A percentile compares a stretch with the other conserved stretches of the same genome.
phyloP scores from a whole-genome alignment of 345 rosid genomes.

The Eucalyptus regnans region DNA sequence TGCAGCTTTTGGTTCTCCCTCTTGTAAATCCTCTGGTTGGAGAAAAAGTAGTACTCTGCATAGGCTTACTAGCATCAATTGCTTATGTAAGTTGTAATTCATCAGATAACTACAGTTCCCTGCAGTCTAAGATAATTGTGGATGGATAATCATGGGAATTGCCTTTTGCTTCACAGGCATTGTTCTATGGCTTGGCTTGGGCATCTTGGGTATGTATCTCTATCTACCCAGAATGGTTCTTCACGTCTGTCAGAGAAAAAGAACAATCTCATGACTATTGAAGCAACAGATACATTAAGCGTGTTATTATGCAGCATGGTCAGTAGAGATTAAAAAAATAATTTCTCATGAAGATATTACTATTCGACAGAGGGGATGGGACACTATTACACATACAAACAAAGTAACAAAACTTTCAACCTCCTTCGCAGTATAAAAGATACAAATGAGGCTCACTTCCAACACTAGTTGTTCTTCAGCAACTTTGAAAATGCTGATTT shows the following conservation, averaged over 20 bases:
- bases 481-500: background rate
- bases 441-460: background rate
- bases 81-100: slow-evolving; percentile 30
- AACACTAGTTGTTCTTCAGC: background rate
- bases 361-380: background rate
- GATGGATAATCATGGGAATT: background rate
- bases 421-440: background rate
- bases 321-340: background rate
- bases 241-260: background rate
- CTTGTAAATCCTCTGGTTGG: slow-evolving; percentile 32
- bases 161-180: slow-evolving; percentile 17
- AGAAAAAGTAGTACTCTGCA: slow-evolving; percentile 28
- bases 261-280: background rate
- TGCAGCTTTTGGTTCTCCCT: slow-evolving; percentile 39
- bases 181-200: slow-evolving; percentile 46
- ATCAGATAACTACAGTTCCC: background rate
- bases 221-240: background rate
- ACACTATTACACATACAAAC: background rate
- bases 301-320: background rate
- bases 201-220: slow-evolving; percentile 36
- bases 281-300: background rate
- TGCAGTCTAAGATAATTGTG: background rate
- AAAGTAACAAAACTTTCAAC: background rate
- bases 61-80: slow-evolving; percentile 32
- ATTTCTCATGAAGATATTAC: background rate